Conservation (phyloP, 2,329 filamentous ascomycete species). For the Fusarium sp. region DNA sequence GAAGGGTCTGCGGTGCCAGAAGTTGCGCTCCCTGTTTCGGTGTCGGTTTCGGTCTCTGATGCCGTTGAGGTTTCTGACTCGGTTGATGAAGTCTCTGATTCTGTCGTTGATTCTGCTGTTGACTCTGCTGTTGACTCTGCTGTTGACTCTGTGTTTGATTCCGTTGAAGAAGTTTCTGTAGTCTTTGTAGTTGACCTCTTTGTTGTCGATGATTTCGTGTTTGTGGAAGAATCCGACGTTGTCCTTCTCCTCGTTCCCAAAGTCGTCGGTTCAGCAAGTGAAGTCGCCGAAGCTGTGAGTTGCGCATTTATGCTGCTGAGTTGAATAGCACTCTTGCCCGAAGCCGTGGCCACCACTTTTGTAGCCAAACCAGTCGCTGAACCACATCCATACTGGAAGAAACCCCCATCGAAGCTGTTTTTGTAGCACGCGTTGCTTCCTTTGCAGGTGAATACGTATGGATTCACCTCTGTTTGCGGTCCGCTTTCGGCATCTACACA, state of each 20-base stretch:
- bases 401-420: slow-evolving; percentile 68
- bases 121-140: slow-evolving; percentile 9
- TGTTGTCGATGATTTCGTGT: slow-evolving; percentile 17
- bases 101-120: slow-evolving; percentile 9
- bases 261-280: slow-evolving; percentile 58
- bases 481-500: slow-evolving; percentile 67
- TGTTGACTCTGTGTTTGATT: slow-evolving; percentile 2
- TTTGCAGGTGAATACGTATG: slow-evolving; percentile 69
- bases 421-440: slow-evolving; percentile 66
- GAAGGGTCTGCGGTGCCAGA: slow-evolving; percentile 42
- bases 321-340: slow-evolving; percentile 53
- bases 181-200: slow-evolving; percentile 21
- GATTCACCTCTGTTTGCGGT: slow-evolving; percentile 64
- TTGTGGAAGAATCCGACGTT: slow-evolving; percentile 21
- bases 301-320: slow-evolving; percentile 57
- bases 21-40: slow-evolving; percentile 24
- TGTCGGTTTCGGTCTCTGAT: slow-evolving; percentile 28
- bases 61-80: slow-evolving; percentile 24
- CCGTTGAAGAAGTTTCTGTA: slow-evolving; percentile 24
- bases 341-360: slow-evolving; percentile 61
- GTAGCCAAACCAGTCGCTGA: slow-evolving; percentile 61
- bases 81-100: slow-evolving; percentile 25
- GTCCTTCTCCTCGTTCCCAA: slow-evolving; percentile 50
- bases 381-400: slow-evolving; percentile 69
- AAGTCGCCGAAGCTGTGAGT: slow-evolving; percentile 56